Conservation (phyloP, 169 alveolate species). For the Cryptosporidium tyzzeri region DNA sequence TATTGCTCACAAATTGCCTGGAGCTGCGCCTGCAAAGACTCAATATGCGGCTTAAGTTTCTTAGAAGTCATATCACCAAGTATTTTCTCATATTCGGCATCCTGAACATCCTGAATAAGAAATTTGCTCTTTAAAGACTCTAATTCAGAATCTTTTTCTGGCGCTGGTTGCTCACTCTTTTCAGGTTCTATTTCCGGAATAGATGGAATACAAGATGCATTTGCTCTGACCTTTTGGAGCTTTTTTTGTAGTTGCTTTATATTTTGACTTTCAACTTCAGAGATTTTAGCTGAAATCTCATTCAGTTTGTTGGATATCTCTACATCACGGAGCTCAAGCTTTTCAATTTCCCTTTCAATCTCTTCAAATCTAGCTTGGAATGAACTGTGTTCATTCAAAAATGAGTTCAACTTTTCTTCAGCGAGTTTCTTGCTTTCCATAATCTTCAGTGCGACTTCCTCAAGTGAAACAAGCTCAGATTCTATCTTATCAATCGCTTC, state of each 20-base stretch:
- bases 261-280: conserved; percentile 34
- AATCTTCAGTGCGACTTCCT: conserved; percentile 75
- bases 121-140: conserved; percentile 26
- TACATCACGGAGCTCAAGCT: conserved; percentile 67
- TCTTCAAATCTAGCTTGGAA: conserved; percentile 76
- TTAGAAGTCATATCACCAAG: conserved; percentile 16
- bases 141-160: conserved; percentile 14
- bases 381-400: conserved; percentile 12
- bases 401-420: conserved; percentile 42
- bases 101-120: conserved; percentile 12
- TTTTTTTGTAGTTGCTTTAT: conserved; percentile 49
- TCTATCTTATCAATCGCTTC: conserved; percentile 32
- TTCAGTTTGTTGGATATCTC: conserved; percentile 18
- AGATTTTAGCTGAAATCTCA: conserved; percentile 23
- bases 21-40: conserved; percentile 30
- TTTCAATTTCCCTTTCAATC: conserved; percentile 76
- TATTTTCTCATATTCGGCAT: conserved; percentile 11
- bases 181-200: conserved; percentile 27
- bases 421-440: conserved; percentile 55
- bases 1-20: conserved; percentile 45
- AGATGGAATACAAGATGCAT: conserved; percentile 24
- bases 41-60: conserved; percentile 35
- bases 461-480: conserved; percentile 25
- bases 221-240: conserved; percentile 57
- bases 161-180: background rate